Conservation (phyloP, 2,329 filamentous ascomycete genomes). For the Cytospora chrysosperma region DNA sequence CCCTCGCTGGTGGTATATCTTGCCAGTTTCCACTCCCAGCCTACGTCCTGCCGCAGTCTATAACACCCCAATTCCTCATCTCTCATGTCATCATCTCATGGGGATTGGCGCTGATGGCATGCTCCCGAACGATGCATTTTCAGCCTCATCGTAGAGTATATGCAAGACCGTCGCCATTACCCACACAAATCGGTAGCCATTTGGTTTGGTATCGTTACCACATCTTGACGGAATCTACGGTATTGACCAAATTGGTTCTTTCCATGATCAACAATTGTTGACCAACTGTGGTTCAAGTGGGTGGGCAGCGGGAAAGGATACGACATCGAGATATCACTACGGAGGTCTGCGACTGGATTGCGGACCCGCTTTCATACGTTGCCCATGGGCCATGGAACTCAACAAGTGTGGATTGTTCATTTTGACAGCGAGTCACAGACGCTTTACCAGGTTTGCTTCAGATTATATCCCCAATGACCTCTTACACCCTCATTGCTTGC, state of each 20-base stretch:
- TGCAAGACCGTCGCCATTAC: neutral
- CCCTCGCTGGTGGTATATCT: neutral
- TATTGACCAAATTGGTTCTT: neutral
- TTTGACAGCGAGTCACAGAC: too few species aligned
- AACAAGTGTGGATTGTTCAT: too few species aligned
- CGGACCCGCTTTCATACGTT: too few species aligned
- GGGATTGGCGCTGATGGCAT: neutral
- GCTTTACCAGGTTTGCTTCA: too few species aligned
- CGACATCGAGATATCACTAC: too few species aligned
- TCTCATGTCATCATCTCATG: neutral
- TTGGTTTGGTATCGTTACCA: neutral
- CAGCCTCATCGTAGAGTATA: neutral
- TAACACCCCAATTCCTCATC: neutral
- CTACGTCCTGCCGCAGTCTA: neutral
- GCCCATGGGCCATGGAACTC: too few species aligned
- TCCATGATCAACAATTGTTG: neutral
- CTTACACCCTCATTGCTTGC: too few species aligned
- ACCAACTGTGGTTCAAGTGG: neutral
- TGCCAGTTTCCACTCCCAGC: neutral
- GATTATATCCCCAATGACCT: too few species aligned
- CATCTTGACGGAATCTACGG: neutral
- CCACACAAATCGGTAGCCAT: neutral
- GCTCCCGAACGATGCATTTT: neutral
- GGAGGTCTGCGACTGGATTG: too few species aligned
- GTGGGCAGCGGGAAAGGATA: too few species aligned